Base-by-base conservation (phyloP, 2,329 filamentous ascomycete genomes). In the Mycosphaerella sp. region DNA sequence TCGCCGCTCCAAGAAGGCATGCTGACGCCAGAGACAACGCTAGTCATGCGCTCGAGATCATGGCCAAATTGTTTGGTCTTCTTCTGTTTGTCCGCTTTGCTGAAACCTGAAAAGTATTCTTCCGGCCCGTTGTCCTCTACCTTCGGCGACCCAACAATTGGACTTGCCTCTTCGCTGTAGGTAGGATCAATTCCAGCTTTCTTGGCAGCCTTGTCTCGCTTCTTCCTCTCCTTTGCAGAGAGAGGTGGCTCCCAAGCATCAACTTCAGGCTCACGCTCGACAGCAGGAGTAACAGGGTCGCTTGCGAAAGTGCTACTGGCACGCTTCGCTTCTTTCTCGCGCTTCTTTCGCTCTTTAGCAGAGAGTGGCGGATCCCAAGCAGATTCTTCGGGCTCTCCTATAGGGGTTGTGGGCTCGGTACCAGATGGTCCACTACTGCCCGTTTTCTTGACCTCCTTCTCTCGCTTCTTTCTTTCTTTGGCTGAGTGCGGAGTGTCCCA, bases 161-260 rank as follows among this genome's bases (percentile, higher is more conserved):
- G 50, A 8, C 44, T 43, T 10, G 32, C 17, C 45, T 46, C 46
- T n/a, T 50, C 54, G 36, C 45, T 49, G 45, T 53, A 49, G 27
- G 44, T 25, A 34, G 45, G 43, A 8, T 53, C 54, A 17, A 48
- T 35, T 6, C 39, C 45, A 7, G 46, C 42, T 13, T 46, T 36
- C 39, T 70, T 69, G 8, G 68, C 65, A 36, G 66, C 68, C 58
- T 72, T 75, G 2, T 74, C 74, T n/a, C 65, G 69, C 59, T 72
- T 75, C 65, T 73, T 75, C 55, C 67, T 57, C 64, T 68, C 66
- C 41, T 68, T 68, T 55, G 64, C 64, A 44, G 56, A 63, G n/a
- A 66, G 57, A 10, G 58, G 68, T 56, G 41, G 63, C 60, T 60
- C 70, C 70, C 58, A 66, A 47, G 50, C 54, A 45, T 66, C 54